Evolutionary conservation across 1,284 basidiomycete species (phyloP).

Genomic region (Bondarzewia mesenterica): DNA sequence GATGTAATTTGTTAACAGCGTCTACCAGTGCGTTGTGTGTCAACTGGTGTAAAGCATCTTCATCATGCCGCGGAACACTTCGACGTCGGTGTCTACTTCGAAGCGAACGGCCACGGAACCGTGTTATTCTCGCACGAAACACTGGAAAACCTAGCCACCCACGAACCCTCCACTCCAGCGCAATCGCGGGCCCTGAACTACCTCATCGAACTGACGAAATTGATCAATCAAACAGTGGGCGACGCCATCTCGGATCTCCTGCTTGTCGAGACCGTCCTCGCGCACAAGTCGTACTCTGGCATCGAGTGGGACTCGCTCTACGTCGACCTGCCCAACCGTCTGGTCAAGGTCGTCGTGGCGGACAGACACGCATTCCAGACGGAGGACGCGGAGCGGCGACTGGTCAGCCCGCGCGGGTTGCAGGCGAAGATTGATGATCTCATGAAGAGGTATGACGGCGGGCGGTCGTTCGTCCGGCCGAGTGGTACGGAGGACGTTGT

Average conservation of each 20-base stretch:
- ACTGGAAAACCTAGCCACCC: conserved; percentile 46
- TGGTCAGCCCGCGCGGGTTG: conserved; percentile 75
- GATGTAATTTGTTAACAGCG: conserved; percentile 39
- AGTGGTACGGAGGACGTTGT: conserved; percentile 99
- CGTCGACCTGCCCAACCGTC: conserved; percentile 88
- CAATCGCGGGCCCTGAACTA: conserved; percentile 75
- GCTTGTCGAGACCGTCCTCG: conserved; percentile 88
- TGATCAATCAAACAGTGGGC: conserved; percentile 98
- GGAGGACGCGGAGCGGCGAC: conserved; percentile 87
- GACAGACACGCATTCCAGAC: conserved; percentile 86
- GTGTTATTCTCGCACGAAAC: conserved; percentile 86
- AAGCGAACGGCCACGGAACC: conserved; percentile 98
- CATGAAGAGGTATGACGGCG: conserved; percentile 74
- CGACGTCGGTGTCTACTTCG: conserved; percentile 97
- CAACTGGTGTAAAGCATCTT: conserved; percentile 97
- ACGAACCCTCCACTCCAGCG: conserved; percentile 73
- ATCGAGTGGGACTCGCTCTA: conserved; percentile 93
- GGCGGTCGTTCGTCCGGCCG: conserved; percentile 90
- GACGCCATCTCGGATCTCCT: conserved; percentile 97
- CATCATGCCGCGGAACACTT: conserved; percentile 96
- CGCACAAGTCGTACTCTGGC: conserved; percentile 80
- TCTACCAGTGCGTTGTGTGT: conserved; percentile 90
- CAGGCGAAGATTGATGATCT: conserved; percentile 87
- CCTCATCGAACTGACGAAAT: conserved; percentile 67
- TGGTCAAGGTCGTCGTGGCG: conserved; percentile 91